Percentiles rank a stretch among this genome's conserved stretches.
phyloP scores from a whole-genome alignment of 345 rosid species.

The Rhizophora apiculata region DNA sequence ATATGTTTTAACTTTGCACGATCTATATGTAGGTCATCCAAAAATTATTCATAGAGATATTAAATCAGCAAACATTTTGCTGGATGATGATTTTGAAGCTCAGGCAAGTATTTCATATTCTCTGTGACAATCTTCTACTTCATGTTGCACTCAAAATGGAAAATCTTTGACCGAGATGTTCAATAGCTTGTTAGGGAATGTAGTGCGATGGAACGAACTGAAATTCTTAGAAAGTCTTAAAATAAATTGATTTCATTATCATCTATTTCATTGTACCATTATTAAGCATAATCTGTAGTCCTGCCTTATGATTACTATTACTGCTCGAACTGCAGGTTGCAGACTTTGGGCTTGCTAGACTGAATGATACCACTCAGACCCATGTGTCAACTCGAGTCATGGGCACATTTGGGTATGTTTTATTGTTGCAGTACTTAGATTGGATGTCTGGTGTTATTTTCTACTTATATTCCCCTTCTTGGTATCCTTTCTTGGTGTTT shows the following conservation, averaged over 20 bases:
- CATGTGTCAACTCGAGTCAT: conserved; percentile 98
- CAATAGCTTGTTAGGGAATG: too few relatives aligned
- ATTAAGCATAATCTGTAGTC: too few relatives aligned
- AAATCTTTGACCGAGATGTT: conserved; percentile 2
- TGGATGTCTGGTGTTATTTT: too few relatives aligned
- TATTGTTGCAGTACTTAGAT: too few relatives aligned
- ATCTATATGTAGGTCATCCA: conserved; percentile 63
- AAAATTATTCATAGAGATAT: conserved; percentile 94
- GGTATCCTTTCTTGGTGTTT: too few relatives aligned
- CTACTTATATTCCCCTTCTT: too few relatives aligned
- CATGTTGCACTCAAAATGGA: conserved; percentile 12
- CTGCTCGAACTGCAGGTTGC: conserved; percentile 47
- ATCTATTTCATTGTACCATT: too few relatives aligned
- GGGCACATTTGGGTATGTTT: conserved; percentile 81
- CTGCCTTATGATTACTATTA: too few relatives aligned
- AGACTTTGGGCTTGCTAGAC: conserved; percentile 96
- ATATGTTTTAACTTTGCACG: conserved; percentile 4
- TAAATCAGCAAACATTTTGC: conserved; percentile 82
- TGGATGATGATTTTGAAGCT: conserved; percentile 78
- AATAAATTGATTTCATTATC: too few relatives aligned
- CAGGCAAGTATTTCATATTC: conserved; percentile 46
- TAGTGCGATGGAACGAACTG: too few relatives aligned
- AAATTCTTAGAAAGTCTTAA: too few relatives aligned
- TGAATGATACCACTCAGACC: conserved; percentile 73
- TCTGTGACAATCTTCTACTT: background rate